Base-by-base conservation (phyloP, 805 yeast species). In the Vanderwaltozyma verrucispora region DNA sequence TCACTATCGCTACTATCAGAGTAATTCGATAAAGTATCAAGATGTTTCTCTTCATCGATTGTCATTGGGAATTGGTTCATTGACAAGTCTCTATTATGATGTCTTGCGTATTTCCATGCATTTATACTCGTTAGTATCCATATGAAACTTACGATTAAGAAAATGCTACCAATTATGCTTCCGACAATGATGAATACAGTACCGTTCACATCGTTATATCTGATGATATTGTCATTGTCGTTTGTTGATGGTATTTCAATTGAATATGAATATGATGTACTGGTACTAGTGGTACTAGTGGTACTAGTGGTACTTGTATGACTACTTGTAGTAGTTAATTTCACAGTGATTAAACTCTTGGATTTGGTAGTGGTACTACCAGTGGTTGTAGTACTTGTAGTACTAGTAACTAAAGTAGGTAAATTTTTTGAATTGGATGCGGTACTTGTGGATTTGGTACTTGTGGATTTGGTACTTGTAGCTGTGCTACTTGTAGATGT, bases 161-260 rank as follows among this genome's bases (percentile, higher is more conserved):
- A 53, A 2, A 78, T 56, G 24, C 74, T 72, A 0, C 78, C 84
- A 13, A 83, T 65, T 27, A 76, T 69, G 19, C 77, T 67, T 2
- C 92, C 95, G 41, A 82, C 77, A 0, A 80, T 80, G 32, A 84
- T 81, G 60, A 82, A 84, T 3, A 82, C 84, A 2, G 89, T 77
- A 3, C 92, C 94, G 34, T 71, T 68, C 1, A 80, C 78, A 30
- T 71, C 64, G 6, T 50, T 54, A 13, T 72, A 58, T 25, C 64
- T 56, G 20, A 65, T 51, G 16, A 82, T 65, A 48, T 67, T 74
- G 15, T 89, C 87, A 56, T 81, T 82, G 5, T 46, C 43, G 10
- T 40, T 41, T 5, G 53, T 40, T 17, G 43, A 35, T 12, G 59
- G 48, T 25, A 56, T 51, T 8, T 38, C 38, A 5, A 57, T 43